Conservation (phyloP, 345 rosid genomes). For the Excoecaria agallocha region DNA sequence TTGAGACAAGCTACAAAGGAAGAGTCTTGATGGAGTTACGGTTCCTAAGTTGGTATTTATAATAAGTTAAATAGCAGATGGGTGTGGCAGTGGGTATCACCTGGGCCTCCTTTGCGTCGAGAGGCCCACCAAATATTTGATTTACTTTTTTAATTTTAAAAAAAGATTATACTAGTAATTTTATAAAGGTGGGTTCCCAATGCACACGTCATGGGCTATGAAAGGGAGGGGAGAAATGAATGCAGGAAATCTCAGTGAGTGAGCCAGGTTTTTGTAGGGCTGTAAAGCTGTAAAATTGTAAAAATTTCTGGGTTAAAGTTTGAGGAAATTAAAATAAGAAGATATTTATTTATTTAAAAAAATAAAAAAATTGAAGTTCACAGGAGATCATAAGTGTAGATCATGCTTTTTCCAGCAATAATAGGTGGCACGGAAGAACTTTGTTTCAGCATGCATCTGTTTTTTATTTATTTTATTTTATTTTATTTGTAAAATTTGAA, state of each 20-base stretch:
- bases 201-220: constrained; percentile 33
- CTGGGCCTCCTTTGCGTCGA: constrained; percentile 52
- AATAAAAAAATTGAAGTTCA: constrained; percentile 24
- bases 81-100: constrained; percentile 60
- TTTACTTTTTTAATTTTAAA: background rate
- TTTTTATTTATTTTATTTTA: background rate
- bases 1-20: constrained; percentile 20
- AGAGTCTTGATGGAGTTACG: constrained; percentile 8
- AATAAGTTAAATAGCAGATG: constrained; percentile 32
- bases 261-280: constrained; percentile 11
- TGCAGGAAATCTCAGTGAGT: constrained; percentile 39
- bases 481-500: background rate
- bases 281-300: background rate
- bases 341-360: background rate
- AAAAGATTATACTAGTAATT: background rate
- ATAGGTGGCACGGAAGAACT: background rate
- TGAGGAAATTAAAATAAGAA: background rate
- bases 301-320: background rate
- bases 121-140: constrained; percentile 39
- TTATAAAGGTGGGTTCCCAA: constrained; percentile 31
- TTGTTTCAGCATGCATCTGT: background rate
- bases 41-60: constrained; percentile 41
- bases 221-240: constrained; percentile 23
- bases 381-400: constrained; percentile 18
- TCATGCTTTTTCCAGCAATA: constrained; percentile 17